Evolutionary conservation across 1,139 yeast species (phyloP).

Genomic region (Suhomyces guaymorum): DNA sequence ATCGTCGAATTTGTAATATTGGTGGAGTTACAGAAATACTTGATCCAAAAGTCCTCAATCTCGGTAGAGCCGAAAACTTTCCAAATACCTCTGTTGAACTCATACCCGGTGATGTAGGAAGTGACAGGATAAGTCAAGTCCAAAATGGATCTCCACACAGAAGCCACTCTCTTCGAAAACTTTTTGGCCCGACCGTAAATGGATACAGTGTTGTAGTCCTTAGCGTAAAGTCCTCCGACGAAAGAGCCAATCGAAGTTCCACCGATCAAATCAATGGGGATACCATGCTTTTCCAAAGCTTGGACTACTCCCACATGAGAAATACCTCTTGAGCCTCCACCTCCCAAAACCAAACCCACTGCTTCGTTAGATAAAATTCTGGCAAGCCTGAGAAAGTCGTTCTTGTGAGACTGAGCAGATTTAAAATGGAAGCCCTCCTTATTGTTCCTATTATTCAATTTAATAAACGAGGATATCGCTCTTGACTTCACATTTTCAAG

Average conservation of each 20-base stretch:
- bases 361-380: conserved; percentile 90
- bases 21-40: conserved; percentile 88
- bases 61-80: conserved; percentile 89
- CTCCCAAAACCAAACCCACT: conserved; percentile 91
- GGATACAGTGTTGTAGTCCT: conserved; percentile 87
- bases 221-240: conserved; percentile 93
- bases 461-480: conserved; percentile 29
- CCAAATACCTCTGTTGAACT: conserved; percentile 95
- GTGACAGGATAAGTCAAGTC: conserved; percentile 94
- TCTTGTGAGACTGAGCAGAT: conserved; percentile 65
- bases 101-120: conserved; percentile 95
- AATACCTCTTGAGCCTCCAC: conserved; percentile 97
- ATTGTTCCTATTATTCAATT: conserved; percentile 19
- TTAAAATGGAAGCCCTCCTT: conserved; percentile 32
- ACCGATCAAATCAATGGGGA: conserved; percentile 91
- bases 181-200: conserved; percentile 88
- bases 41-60: conserved; percentile 95
- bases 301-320: conserved; percentile 90
- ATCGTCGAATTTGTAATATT: conserved; percentile 92
- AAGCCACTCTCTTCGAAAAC: conserved; percentile 79
- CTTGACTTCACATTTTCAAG: conserved; percentile 36
- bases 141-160: conserved; percentile 79
- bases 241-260: conserved; percentile 97
- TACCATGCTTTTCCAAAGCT: conserved; percentile 90
- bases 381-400: conserved; percentile 87